Conservation (phyloP, 73 alveolate species). For the Paramecium caudatum region DNA sequence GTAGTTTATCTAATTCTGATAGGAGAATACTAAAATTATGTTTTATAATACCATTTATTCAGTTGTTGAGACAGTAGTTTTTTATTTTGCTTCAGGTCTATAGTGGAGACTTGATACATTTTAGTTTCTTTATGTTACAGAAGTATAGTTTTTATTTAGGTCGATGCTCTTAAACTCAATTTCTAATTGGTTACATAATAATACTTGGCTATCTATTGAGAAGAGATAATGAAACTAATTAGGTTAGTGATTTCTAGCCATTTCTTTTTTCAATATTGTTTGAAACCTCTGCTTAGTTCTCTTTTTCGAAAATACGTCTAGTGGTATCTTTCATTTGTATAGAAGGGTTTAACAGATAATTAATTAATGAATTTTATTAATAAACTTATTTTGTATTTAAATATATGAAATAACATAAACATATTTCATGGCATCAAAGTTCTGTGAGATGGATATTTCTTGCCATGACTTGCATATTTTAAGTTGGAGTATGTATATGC, state of each 20-base stretch:
- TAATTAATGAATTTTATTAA: slow-evolving; percentile 22
- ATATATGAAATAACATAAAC: neutral
- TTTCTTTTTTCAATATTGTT: slow-evolving; percentile 58
- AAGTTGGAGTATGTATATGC: neutral
- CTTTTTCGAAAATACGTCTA: slow-evolving; percentile 61
- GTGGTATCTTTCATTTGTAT: slow-evolving; percentile 49
- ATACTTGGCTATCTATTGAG: slow-evolving; percentile 23
- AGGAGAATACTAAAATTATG: slow-evolving; percentile 21
- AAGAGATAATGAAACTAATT: slow-evolving; percentile 46
- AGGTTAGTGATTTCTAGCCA: neutral
- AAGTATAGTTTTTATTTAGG: neutral
- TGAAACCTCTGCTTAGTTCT: slow-evolving; percentile 64
- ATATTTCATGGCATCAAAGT: neutral
- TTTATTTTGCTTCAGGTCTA: slow-evolving; percentile 45
- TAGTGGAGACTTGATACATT: slow-evolving; percentile 21
- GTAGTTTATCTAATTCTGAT: slow-evolving; percentile 9
- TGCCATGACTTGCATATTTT: neutral
- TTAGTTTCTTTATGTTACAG: neutral
- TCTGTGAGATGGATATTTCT: neutral
- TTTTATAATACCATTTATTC: neutral
- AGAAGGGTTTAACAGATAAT: slow-evolving; percentile 56
- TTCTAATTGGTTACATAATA: neutral
- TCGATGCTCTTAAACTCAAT: slow-evolving; percentile 57
- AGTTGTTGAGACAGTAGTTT: slow-evolving; percentile 31
- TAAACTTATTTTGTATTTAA: slow-evolving; percentile 27